These are phyloP conservation scores for Tardiomyces digboiensis DNA, from an alignment of 1,139 yeast genomes.

Conservation along the genomic window DNA sequence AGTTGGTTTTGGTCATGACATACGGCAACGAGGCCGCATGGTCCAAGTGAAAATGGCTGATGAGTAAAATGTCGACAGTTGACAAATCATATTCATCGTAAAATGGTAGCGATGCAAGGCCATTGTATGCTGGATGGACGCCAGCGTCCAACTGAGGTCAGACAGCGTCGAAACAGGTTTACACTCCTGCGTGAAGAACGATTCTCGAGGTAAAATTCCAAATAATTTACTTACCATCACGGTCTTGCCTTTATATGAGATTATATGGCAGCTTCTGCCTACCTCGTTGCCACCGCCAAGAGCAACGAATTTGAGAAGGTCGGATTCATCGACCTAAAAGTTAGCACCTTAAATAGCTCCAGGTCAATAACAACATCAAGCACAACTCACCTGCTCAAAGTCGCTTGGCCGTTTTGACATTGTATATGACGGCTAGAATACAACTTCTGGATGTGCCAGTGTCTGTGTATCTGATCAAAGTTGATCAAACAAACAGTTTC, in stretches of 20 bases:
- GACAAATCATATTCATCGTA: slow-evolving; percentile 91
- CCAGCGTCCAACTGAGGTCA: slow-evolving; percentile 66
- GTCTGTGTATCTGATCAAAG: too few species aligned
- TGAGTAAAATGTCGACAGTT: slow-evolving; percentile 74
- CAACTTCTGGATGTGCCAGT: too few species aligned
- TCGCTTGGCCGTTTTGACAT: background rate
- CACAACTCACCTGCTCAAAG: background rate
- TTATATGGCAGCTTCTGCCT: slow-evolving; percentile 90
- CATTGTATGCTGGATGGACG: slow-evolving; percentile 91
- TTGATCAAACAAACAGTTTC: too few species aligned
- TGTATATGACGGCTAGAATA: too few species aligned
- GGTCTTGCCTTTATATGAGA: slow-evolving; percentile 91
- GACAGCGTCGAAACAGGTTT: too few species aligned
- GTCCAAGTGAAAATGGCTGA: slow-evolving; percentile 93
- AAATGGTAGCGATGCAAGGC: slow-evolving; percentile 86
- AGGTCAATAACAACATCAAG: background rate
- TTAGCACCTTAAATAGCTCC: background rate
- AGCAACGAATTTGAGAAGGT: slow-evolving; percentile 61
- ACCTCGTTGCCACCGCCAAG: slow-evolving; percentile 99
- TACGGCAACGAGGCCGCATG: slow-evolving; percentile 98
- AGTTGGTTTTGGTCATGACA: slow-evolving; percentile 94
- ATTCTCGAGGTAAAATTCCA: too few species aligned
- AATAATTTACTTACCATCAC: slow-evolving; percentile 43
- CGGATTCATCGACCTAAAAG: slow-evolving; percentile 8
- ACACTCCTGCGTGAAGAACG: too few species aligned